Conservation (phyloP, 176 grass and related monocot species). For the Phoenix dactylifera region DNA sequence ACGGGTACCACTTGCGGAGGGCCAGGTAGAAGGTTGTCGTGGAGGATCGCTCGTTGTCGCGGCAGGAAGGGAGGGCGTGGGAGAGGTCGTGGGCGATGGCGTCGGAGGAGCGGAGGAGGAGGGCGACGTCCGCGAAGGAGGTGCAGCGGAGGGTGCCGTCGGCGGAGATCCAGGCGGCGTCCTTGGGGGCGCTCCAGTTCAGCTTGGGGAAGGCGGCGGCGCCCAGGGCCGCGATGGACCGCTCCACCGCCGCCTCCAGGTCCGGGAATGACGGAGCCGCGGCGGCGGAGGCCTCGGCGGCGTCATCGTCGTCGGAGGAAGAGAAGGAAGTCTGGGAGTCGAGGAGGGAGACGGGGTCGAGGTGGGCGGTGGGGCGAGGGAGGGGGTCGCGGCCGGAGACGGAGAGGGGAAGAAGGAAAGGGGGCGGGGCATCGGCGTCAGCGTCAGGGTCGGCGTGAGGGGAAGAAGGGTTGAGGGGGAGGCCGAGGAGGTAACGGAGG, state of each 20-base stretch:
- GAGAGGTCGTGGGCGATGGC: slow-evolving; percentile 49
- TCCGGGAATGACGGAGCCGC: slow-evolving; percentile 52
- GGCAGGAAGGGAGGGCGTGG: slow-evolving; percentile 21
- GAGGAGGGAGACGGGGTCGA: slow-evolving; percentile 62
- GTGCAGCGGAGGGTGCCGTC: slow-evolving; percentile 20
- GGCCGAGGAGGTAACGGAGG: slow-evolving; percentile 52
- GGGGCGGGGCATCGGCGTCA: background rate
- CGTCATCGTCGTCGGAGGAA: slow-evolving; percentile 13
- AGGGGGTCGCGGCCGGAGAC: slow-evolving; percentile 35
- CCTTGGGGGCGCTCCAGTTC: too few relatives aligned
- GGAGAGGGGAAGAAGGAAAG: slow-evolving; percentile 46
- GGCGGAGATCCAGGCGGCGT: too few relatives aligned
- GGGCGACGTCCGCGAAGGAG: too few relatives aligned
- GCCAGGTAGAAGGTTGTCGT: slow-evolving; percentile 37
- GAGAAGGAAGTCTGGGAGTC: slow-evolving; percentile 29
- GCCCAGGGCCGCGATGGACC: slow-evolving; percentile 43
- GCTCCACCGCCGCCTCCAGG: slow-evolving; percentile 55
- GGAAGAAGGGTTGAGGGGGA: slow-evolving; percentile 17
- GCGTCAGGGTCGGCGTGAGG: background rate
- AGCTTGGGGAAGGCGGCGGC: slow-evolving; percentile 55
- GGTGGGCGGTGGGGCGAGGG: slow-evolving; percentile 17
- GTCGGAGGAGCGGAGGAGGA: too few relatives aligned
- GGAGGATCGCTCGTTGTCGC: slow-evolving; percentile 17
- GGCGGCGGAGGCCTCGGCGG: slow-evolving; percentile 9
- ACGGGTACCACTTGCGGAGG: slow-evolving; percentile 69